These are phyloP conservation scores for Hypoxylon fragiforme DNA, from an alignment of 495 filamentous ascomycete species.

Conservation along the genomic window DNA sequence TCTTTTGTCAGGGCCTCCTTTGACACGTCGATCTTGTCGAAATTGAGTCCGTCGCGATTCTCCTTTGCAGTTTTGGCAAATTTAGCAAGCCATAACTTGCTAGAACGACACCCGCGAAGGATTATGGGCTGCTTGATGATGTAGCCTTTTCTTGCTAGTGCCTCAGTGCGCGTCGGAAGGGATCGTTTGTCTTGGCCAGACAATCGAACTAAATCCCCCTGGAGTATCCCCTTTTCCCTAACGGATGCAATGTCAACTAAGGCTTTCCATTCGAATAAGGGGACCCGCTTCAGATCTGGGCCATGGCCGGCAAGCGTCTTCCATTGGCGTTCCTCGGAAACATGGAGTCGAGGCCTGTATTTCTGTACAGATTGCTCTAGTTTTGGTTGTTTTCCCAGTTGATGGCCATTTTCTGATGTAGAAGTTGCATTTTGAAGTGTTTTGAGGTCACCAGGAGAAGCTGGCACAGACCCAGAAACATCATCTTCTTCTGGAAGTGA, in stretches of 20 bases:
- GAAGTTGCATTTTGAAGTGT: neutral
- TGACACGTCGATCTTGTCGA: constrained; percentile 38
- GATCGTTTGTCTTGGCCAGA: constrained; percentile 90
- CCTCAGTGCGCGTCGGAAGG: constrained; percentile 77
- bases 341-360: constrained; percentile 36
- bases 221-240: constrained; percentile 71
- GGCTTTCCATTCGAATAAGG: constrained; percentile 68
- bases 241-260: constrained; percentile 79
- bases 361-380: neutral
- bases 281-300: constrained; percentile 69
- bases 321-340: constrained; percentile 63
- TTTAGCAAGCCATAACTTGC: constrained; percentile 60
- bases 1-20: constrained; percentile 41
- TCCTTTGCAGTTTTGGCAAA: constrained; percentile 41
- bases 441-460: neutral
- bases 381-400: neutral
- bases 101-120: constrained; percentile 66
- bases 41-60: constrained; percentile 30
- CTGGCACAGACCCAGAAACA: constrained; percentile 12
- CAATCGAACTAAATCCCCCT: constrained; percentile 72
- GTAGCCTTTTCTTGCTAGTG: constrained; percentile 75
- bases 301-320: constrained; percentile 78
- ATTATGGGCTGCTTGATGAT: constrained; percentile 78
- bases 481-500: constrained; percentile 46
- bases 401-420: neutral